A percentile compares a stretch with the other conserved stretches of the same genome.
Evolutionary conservation across 345 rosid species (phyloP).

Genomic region (Crucihimalaya himalaica): DNA sequence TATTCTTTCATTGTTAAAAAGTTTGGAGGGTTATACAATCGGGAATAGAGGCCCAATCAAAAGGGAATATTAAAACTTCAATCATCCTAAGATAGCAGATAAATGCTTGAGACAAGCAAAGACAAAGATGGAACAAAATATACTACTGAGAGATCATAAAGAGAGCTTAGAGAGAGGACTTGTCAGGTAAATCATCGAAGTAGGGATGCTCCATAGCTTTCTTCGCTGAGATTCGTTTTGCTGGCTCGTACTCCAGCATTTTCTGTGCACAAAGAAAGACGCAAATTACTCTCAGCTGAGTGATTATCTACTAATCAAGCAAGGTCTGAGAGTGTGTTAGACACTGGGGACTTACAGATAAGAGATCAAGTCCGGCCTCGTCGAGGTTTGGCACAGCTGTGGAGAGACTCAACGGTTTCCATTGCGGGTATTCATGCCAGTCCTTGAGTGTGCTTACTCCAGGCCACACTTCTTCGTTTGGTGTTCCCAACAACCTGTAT

Average conservation of each 20-base stretch:
- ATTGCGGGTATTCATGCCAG: conserved; percentile 99
- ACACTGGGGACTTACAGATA: conserved; percentile 54
- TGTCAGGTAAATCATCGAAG: conserved; percentile 68
- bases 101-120: conserved; percentile 68
- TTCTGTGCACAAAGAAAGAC: conserved; percentile 52
- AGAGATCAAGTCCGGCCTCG: conserved; percentile 69
- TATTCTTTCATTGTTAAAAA: conserved; percentile 31
- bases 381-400: conserved; percentile 73
- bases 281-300: not conserved
- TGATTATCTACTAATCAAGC: conserved; percentile 5
- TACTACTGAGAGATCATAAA: conserved; percentile 3
- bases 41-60: conserved; percentile 15
- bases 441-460: conserved; percentile 85
- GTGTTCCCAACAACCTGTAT: conserved; percentile 86
- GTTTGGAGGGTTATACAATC: conserved; percentile 20
- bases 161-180: conserved; percentile 52
- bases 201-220: conserved; percentile 95
- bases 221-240: conserved; percentile 86
- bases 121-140: conserved; percentile 9
- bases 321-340: conserved; percentile 10
- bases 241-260: conserved; percentile 87
- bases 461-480: conserved; percentile 91
- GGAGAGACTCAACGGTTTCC: conserved; percentile 75
- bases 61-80: not conserved
- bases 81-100: conserved; percentile 29